phyloP scores from a whole-genome alignment of 2,329 filamentous ascomycete species.

The Drechslera avenae region DNA sequence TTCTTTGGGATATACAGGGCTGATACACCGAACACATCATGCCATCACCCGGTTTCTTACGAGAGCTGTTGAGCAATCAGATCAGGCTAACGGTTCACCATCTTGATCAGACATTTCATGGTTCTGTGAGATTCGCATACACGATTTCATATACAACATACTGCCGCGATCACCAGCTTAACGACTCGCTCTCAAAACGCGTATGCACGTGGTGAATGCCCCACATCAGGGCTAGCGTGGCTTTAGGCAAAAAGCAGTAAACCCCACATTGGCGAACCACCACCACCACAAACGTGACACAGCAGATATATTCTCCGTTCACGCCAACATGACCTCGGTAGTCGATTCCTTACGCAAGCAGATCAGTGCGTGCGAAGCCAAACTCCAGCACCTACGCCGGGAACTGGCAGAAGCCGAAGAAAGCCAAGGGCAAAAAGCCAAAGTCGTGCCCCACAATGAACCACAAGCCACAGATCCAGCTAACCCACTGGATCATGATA shows the following conservation, averaged over 20 bases:
- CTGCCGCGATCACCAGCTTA: no score
- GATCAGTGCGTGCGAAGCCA: conserved; percentile 50
- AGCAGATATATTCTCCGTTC: conserved; percentile 2
- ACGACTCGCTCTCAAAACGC: no score
- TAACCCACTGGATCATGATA: conserved; percentile 43
- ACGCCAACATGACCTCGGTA: conserved; percentile 22
- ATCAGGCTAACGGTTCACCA: no score
- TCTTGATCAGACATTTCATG: not conserved
- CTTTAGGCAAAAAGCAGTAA: not conserved
- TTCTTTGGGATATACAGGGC: not conserved
- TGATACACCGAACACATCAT: not conserved
- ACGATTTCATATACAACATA: no score
- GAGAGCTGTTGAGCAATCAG: no score
- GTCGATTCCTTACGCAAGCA: conserved; percentile 50
- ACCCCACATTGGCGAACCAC: conserved; percentile 14
- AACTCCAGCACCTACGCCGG: conserved; percentile 47
- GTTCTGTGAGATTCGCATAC: not conserved
- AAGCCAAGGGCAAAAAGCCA: conserved; percentile 33
- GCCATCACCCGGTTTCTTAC: no score
- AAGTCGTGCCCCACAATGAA: conserved; percentile 27
- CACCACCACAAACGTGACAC: conserved; percentile 8
- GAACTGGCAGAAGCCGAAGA: conserved; percentile 52
- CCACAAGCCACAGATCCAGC: conserved; percentile 22
- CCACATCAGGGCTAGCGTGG: not conserved
- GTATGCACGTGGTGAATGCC: not conserved